Percentiles rank a stretch among this genome's conserved stretches.
phyloP scores from a whole-genome alignment of 441 rosid genomes.

The Geranium incanum region DNA sequence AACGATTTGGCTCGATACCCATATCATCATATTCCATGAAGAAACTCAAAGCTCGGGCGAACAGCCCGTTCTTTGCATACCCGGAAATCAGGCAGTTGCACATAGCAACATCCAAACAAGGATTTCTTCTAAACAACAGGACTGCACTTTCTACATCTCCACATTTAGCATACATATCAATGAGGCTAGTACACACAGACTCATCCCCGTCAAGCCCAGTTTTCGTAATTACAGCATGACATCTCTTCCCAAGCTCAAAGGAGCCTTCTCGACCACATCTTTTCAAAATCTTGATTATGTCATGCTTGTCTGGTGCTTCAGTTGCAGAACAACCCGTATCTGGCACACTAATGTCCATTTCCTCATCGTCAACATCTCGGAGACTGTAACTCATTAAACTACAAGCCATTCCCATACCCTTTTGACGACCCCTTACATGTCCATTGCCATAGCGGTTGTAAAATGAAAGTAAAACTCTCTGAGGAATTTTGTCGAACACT shows the following conservation, averaged over 20 bases:
- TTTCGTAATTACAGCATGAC: slow-evolving; percentile 31
- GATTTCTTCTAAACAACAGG: slow-evolving; percentile 17
- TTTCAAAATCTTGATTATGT: slow-evolving; percentile 16
- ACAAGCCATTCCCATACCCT: neutral
- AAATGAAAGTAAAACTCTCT: slow-evolving; percentile 6
- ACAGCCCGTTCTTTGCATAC: slow-evolving; percentile 24
- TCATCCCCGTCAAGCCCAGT: slow-evolving; percentile 20
- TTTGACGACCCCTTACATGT: slow-evolving; percentile 9
- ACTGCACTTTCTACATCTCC: slow-evolving; percentile 25
- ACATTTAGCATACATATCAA: slow-evolving; percentile 39
- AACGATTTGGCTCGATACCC: slow-evolving; percentile 21
- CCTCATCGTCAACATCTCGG: neutral
- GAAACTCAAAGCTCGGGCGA: slow-evolving; percentile 23
- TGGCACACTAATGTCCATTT: neutral
- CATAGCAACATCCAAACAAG: slow-evolving; percentile 23
- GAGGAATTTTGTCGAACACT: slow-evolving; percentile 22
- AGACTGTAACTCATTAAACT: neutral
- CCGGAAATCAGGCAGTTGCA: slow-evolving; percentile 34
- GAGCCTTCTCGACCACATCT: slow-evolving; percentile 18
- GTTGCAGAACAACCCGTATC: neutral
- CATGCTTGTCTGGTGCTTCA: slow-evolving; percentile 12
- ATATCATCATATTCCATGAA: slow-evolving; percentile 19
- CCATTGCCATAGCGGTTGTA: neutral
- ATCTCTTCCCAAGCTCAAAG: slow-evolving; percentile 26
- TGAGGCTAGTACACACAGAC: slow-evolving; percentile 31